Evolutionary conservation across 2,329 filamentous ascomycete genomes (phyloP), one percentile per base, ranked within the genome.

Genomic region (Diaporthe citrichinensis): DNA sequence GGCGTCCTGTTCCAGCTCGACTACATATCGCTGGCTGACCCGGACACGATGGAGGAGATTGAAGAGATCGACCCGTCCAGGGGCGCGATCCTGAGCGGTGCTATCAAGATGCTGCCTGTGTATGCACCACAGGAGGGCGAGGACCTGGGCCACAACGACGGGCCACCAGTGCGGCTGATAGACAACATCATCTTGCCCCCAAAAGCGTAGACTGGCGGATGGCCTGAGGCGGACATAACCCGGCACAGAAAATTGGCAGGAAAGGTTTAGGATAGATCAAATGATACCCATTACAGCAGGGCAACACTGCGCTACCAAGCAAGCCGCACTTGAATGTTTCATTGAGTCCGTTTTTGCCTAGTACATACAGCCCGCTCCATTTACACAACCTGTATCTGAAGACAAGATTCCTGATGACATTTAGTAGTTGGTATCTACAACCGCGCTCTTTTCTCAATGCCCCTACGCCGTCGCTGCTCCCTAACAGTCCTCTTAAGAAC

Each of bases 1-100:
- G 88, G 95, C 67, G 94, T 92, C 4, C 85, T 87, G 69, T 97
- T 95, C 77, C 94, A 98, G 82, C 89, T 98, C 12, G 96, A 98
- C 83, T 99, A 99, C 83, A 91, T 99, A 74, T 98, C 95, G 23
- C 88, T 99, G 36, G 94, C 96, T 0, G 95, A 98, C 80, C 94
- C 95, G 1, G 92, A 95, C 12, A 94, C 93, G 0, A 91, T 99
- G 86, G 90, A 94, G 76, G 96, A 98, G 84, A 80, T 98, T 2
- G 89, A 93, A 0, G 82, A 85, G 17, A 89, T 98, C 2, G 94
- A 98, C 80, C 87, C 89, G 0, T 84, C 85, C 0, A 91, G 87
- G 78, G 96, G 96, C 6, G 96, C 93, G 0, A 93, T 99, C 49
- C 84, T 99, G 74, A 98, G 96, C 82, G 95, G 95, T 4, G 97